Base-by-base conservation (phyloP, 257 asterid genomes). In the Solanum gandarillasii region DNA sequence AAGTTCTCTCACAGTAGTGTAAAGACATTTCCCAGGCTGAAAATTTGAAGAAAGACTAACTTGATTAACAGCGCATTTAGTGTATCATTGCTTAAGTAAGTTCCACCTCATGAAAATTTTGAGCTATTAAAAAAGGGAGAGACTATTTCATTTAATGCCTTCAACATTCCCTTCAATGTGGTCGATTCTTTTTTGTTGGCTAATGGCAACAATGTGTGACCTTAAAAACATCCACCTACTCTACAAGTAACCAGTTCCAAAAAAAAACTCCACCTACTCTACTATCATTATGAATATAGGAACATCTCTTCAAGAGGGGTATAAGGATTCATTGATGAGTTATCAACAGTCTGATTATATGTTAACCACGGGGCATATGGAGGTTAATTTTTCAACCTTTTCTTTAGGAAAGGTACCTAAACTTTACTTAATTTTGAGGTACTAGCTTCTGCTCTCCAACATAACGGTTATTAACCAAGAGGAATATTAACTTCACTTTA, bases 1-100 rank as follows among this genome's bases (percentile, higher is more conserved):
- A 87, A 96, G 98, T 92, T 96, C 98, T 88, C 99, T 89, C 76
- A 96, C 98, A 72, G 99, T 96, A 86, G 99, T 96, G 90, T 96
- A 96, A 87, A 96, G 90, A 87, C 93, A 90, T 90, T 96, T 96
- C 87, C 99, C 99, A 31, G 99, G 99, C 99, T 95, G 94, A 73
- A 78, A 87, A 60, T 35, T n/a, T 32, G 83, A 89, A 46, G 29
- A 87, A 86, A 87, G 48, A 11, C 83, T 2, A 74, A 41, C 79
- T 83, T 10, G 83, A 46, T 38, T 43, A 16, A 74, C 18, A 6
- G 31, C 23, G 25, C 25, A 83, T 7, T 29, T 52, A 20, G 32
- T 78, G n/a, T 25, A 41, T 78, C 36, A 7, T 25, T 78, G 36
- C 10, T 78, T 60, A 78, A 78, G 62, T 78, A 13, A 25, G 62